Evolutionary conservation across 179 eudicot genomes (phyloP), one percentile per base, ranked within the genome.

Genomic region (Silene noctiflora): DNA sequence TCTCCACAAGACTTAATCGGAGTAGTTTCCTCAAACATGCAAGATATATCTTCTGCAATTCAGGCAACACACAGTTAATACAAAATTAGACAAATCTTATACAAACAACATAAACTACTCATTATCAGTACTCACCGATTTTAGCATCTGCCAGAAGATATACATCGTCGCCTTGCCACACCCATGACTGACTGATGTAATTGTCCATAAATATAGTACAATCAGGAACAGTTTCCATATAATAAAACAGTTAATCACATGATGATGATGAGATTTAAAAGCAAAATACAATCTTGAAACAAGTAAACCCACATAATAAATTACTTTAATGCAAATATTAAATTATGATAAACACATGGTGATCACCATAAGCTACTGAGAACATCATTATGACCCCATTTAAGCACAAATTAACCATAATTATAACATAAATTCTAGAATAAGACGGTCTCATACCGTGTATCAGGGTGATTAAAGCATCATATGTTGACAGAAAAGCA

Each of bases 1-100:
- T 88, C 97, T 51, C 91, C 92, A 73, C 95, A 93, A 80, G 90
- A 89, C 84, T 89, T 93, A 25, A 88, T 39, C 4, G 98, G 98
- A 14, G 97, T 93, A 51, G 92, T 73, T 63, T 83, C 91, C 72
- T 87, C 85, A 71, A 87, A 83, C 83, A 88, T 84, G 76, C 74
- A 81, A 27, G 95, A 83, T 46, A 86, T 58, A 65, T 81, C 88
- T 75, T 84, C 91, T 81, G 81, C 88, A 78, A 81, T 84, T 48
- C 81, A 84, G 51, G 79, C 76, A 12, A 77, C 82, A 77, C 58
- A 51, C n/a, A 51, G n/a, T 51, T 51, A 51, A 16, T 16, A 51
- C 16, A 51, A 48, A 48, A 10, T 9, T 14, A 48, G 6, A 48
- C 16, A 62, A 2, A 24, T 22, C 14, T 25, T 62, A 12, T 22